phyloP scores from a whole-genome alignment of 2,329 filamentous ascomycete genomes.

The Hortaea werneckii region DNA sequence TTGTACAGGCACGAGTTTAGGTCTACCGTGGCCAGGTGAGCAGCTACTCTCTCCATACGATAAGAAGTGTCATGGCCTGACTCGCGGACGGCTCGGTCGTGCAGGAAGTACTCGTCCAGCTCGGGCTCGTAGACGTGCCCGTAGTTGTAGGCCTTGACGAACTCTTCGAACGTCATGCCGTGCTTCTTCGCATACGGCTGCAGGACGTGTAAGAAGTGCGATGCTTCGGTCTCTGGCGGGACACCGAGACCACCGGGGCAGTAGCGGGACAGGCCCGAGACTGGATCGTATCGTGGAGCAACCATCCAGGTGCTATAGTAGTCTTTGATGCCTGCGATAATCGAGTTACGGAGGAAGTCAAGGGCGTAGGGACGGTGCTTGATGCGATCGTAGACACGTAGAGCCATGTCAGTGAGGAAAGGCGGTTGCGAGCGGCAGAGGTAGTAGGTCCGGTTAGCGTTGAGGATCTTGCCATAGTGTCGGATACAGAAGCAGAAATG shows the following conservation, averaged over 20 bases:
- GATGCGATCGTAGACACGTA: slow-evolving; percentile 88
- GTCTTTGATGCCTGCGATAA: slow-evolving; percentile 91
- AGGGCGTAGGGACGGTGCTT: slow-evolving; percentile 69
- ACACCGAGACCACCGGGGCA: slow-evolving; percentile 74
- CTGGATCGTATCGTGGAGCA: slow-evolving; percentile 61
- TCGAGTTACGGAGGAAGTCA: slow-evolving; percentile 71
- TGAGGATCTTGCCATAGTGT: slow-evolving; percentile 97
- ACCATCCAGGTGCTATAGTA: slow-evolving; percentile 81
- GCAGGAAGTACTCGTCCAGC: slow-evolving; percentile 88
- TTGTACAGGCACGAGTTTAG: slow-evolving; percentile 93
- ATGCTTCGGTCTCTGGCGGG: slow-evolving; percentile 81
- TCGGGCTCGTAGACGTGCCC: slow-evolving; percentile 70
- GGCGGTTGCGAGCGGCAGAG: slow-evolving; percentile 88
- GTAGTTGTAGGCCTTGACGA: slow-evolving; percentile 80
- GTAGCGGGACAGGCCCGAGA: slow-evolving; percentile 74
- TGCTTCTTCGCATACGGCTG: slow-evolving; percentile 76
- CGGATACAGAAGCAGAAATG: slow-evolving; percentile 98
- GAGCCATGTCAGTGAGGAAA: slow-evolving; percentile 93
- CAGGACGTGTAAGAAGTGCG: slow-evolving; percentile 75
- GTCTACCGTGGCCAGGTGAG: slow-evolving; percentile 84
- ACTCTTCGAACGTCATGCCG: slow-evolving; percentile 69
- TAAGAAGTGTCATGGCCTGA: slow-evolving; percentile 96
- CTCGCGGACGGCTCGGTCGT: slow-evolving; percentile 90
- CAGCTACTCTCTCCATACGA: slow-evolving; percentile 77
- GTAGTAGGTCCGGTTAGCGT: slow-evolving; percentile 94